Evolutionary conservation across 495 filamentous ascomycete genomes (phyloP).

Genomic region (Opeltia flavorubescens): DNA sequence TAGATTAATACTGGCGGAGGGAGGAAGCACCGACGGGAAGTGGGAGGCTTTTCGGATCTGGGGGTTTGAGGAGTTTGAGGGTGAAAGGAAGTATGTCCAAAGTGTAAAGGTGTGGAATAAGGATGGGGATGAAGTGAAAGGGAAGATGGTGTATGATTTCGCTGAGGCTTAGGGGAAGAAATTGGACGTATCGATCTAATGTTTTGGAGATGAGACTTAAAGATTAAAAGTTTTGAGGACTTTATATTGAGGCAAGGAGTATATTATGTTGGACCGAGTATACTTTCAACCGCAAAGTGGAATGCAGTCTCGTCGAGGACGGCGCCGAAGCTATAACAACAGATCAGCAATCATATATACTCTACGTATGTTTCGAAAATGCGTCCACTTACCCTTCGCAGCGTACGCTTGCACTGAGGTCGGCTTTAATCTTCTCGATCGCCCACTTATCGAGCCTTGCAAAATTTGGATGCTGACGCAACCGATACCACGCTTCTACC

Average conservation of each 20-base stretch:
- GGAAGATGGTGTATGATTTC: constrained; percentile 52
- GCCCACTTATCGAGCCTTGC: constrained; percentile 5
- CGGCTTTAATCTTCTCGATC: constrained; percentile 12
- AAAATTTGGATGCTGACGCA: constrained; percentile 15
- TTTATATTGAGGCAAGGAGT: too few relatives aligned
- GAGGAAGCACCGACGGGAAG: constrained; percentile 2
- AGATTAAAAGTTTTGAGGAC: too few relatives aligned
- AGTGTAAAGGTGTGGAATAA: constrained; percentile 39
- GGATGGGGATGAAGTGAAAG: constrained; percentile 33
- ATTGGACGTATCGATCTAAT: too few relatives aligned
- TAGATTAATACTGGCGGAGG: constrained; percentile 5
- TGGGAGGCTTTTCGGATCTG: constrained; percentile 21
- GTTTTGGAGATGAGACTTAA: too few relatives aligned
- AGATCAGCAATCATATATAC: not conserved
- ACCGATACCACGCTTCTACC: constrained; percentile 17
- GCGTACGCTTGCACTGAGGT: constrained; percentile 10
- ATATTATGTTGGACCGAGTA: not conserved
- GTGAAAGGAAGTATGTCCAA: constrained; percentile 39
- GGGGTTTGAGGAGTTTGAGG: constrained; percentile 31
- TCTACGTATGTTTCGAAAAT: not conserved
- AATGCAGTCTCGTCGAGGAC: constrained; percentile 14
- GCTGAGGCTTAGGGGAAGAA: not conserved
- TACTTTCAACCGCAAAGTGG: not conserved
- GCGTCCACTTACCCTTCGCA: constrained; percentile 16
- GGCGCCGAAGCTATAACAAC: constrained; percentile 14